A percentile compares a stretch with the other conserved stretches of the same genome.
Evolutionary conservation across 306 rosid species (phyloP).

Genomic region (Luffa aegyptiaca): DNA sequence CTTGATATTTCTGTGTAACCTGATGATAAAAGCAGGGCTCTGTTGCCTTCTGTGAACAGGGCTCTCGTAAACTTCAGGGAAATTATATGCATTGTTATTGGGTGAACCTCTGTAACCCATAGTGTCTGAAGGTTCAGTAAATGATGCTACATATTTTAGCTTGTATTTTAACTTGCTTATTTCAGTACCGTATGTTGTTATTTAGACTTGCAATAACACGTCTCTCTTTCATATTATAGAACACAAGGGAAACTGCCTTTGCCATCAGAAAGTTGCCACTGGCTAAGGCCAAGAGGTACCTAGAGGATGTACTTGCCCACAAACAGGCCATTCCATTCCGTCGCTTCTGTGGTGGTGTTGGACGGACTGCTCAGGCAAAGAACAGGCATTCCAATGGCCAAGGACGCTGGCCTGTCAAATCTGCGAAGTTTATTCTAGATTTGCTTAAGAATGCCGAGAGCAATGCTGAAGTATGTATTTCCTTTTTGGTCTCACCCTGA

Average conservation of each 20-base stretch:
- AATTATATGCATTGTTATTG: constrained; percentile 39
- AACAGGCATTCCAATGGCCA: constrained; percentile 94
- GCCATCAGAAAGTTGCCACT: constrained; percentile 76
- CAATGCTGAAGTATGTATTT: constrained; percentile 61
- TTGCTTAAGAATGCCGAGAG: constrained; percentile 97
- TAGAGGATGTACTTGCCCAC: constrained; percentile 93
- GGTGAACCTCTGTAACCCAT: constrained; percentile 51
- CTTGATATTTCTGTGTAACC: not conserved
- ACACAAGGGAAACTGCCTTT: constrained; percentile 78
- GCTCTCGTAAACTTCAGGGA: constrained; percentile 46
- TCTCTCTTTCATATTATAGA: constrained; percentile 23
- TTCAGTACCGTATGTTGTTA: not conserved
- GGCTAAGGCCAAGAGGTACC: constrained; percentile 68
- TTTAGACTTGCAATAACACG: not conserved
- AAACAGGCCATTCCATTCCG: constrained; percentile 96
- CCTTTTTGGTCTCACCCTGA: no score
- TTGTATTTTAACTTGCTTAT: not conserved
- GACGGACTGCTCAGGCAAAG: constrained; percentile 94
- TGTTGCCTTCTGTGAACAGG: constrained; percentile 36
- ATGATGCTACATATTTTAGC: constrained; percentile 33
- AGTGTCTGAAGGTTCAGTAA: constrained; percentile 57
- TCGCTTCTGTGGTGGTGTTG: constrained; percentile 90
- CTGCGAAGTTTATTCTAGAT: constrained; percentile 79
- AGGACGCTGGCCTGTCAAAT: constrained; percentile 95
- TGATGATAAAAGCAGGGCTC: constrained; percentile 35